Base-by-base conservation (phyloP, 2,329 filamentous ascomycete species). In the Neocucurbitaria cava region DNA sequence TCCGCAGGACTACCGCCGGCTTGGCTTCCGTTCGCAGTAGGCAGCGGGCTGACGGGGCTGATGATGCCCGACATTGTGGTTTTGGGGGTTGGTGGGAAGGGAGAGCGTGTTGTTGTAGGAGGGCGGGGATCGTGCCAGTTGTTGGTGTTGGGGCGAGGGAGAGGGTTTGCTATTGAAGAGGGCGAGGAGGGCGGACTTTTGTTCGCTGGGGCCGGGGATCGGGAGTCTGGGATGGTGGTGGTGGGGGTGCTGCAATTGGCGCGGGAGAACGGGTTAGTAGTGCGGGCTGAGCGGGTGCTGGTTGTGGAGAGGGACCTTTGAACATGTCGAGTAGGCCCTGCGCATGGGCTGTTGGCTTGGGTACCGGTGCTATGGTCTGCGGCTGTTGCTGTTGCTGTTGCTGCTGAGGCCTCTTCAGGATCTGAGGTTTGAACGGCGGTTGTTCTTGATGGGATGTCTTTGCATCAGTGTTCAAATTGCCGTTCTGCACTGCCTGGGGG, bases 31-130 rank as follows among this genome's bases (percentile, higher is more conserved):
- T 66, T 68, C n/a, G 61, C 58, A 5, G 61, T 58, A 5, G 68
- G 72, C 3, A 76, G 53, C 6, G 75, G 75, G 47, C 71, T 74
- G 4, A 77, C 74, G 0, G 75, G 75, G 52, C 74, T 76, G 24
- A 73, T 71, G 17, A 77, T 33, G 18, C 72, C 72, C n/a, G 74
- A 75, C 58, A 72, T 64, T 5, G 57, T 46, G 9, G 52, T 68
- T 46, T 72, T 71, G 1, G 71, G 71, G 18, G 68, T 70, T 0
- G 69, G 69, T 6, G 69, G 65, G 7, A 68, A 65, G 1, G 70
- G 61, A 1, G 56, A 63, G 3, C 61, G 58, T 5, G 54, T n/a
- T n/a, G n/a, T n/a, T n/a, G n/a, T 47, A 24, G 61, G 56, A 10
- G 65, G 59, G 1, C 0, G 70, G 66, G 28, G 61, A 65, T n/a